Evolutionary conservation across 805 yeast species (phyloP).

Genomic region (Starmera pachycereana): DNA sequence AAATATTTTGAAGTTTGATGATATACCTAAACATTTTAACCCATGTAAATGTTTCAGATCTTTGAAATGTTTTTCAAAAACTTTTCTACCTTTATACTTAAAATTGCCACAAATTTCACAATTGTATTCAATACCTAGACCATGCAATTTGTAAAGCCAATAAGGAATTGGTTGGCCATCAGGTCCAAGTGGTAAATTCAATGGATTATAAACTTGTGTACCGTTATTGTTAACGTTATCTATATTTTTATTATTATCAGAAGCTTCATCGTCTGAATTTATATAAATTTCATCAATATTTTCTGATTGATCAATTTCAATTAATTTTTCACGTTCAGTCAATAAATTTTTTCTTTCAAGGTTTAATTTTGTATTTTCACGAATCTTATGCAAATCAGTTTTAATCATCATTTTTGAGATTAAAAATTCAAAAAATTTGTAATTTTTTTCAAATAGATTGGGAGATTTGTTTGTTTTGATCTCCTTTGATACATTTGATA

Average conservation of each 20-base stretch:
- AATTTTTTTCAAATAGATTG: slow-evolving; percentile 6
- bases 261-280: slow-evolving; percentile 22
- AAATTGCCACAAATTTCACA: slow-evolving; percentile 86
- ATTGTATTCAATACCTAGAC: slow-evolving; percentile 55
- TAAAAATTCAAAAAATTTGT: slow-evolving; percentile 27
- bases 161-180: slow-evolving; percentile 90
- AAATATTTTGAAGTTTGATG: slow-evolving; percentile 37
- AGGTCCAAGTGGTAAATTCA: slow-evolving; percentile 67
- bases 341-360: slow-evolving; percentile 56
- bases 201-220: slow-evolving; percentile 26
- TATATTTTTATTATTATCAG: slow-evolving; percentile 20
- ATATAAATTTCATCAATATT: slow-evolving; percentile 16
- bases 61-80: slow-evolving; percentile 68
- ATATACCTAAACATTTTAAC: slow-evolving; percentile 62
- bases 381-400: slow-evolving; percentile 23
- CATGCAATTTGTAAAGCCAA: slow-evolving; percentile 89
- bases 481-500: too few relatives aligned
- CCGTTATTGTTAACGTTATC: slow-evolving; percentile 8
- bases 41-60: slow-evolving; percentile 65
- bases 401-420: slow-evolving; percentile 27
- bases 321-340: slow-evolving; percentile 43
- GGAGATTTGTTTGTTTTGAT: too few relatives aligned
- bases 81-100: slow-evolving; percentile 61
- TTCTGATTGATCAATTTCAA: slow-evolving; percentile 17
- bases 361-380: slow-evolving; percentile 45